Base-by-base conservation (phyloP, 1,284 basidiomycete genomes). In the Boletellus sp. region DNA sequence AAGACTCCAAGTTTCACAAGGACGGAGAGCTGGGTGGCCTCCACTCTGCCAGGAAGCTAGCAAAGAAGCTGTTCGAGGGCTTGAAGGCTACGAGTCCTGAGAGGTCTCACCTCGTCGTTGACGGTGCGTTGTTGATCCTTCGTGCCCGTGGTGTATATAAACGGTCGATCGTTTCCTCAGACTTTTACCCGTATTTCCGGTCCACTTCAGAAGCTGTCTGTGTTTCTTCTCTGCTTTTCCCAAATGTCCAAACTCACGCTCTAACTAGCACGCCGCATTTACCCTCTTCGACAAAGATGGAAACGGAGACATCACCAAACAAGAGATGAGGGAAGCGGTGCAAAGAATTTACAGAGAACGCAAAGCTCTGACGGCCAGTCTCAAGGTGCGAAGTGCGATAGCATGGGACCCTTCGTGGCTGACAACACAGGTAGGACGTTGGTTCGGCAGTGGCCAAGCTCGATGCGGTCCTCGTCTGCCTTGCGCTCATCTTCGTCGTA, bases 281-380 rank as follows among this genome's bases (percentile, higher is more conserved):
- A 71, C 74, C 18, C 61, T 91, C 7, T 93, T 93, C 56, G 91
- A 93, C 65, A 87, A 87, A 62, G 91, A 93, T 64, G 82, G 79
- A 15, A 93, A 93, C 60, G 91, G 89, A 10, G 89, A 92, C 60
- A 89, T 93, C 51, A 79, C 76, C 16, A 90, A 85, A 66, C 77
- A 74, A 32, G 90, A 93, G 71, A 93, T 93, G 89, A 80, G 90
- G 40, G 86, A 90, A 62, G 88, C 86, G 1, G 90, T 93, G 4
- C 85, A 90, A 60, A 74, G 88, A 30, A 91, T 93, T 47, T 93
- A 92, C 63, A 75, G 80, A 47, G 90, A 93, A 67, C 78, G 89
- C 19, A 89, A 89, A 60, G 76, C 86, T 3, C 71, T 93, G 33
- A 81, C 81, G 2, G 78, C 86, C 16, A 82, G 85, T 61, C 72